Base-by-base conservation (phyloP, 495 filamentous ascomycete genomes). In the Xylona heveae region DNA sequence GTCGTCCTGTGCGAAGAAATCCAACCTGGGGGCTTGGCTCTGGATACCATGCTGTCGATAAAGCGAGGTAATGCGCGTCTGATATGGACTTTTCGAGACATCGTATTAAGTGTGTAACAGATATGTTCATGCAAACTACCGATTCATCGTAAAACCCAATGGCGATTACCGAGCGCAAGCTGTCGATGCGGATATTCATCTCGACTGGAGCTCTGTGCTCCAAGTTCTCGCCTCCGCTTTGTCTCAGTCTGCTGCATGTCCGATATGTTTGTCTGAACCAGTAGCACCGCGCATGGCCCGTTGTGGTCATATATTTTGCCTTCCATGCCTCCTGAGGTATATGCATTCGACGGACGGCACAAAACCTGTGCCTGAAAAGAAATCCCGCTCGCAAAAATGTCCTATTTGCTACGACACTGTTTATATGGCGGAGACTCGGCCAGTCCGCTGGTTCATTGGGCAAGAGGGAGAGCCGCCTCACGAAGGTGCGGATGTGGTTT, bases 51-150 rank as follows among this genome's bases (percentile, higher is more conserved):
- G 74, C 78, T 16, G 66, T 68, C 28, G 88, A 97, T 49, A 97
- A 97, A 49, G 79, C 84, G 28, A 74, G 74, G 68, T 76, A 51
- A 28, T 52, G 29, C 21, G 32, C 17, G 29, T 43, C 10, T 19
- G 13, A 13, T 19, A 34, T n/a, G 26, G 28, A 12, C 15, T 9
- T 4, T 19, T 33, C 22, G 31, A 30, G 28, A 15, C 8, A 19
- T 31, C 14, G 6, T 24, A 24, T 22, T 27, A 26, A 25, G 20
- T 26, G 42, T n/a, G n/a, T 25, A 14, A 28, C 13, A 74, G 79
- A 45, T 97, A 91, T 44, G 78, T 97, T 16, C 83, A 95, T 54
- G 81, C 88, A 17, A 97, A 97, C 50, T 97, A 97, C 48, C 71
- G 88, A 14, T 97, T 97, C 47, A 76, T 97, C 35, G 88, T 97